Evolutionary conservation across 805 yeast genomes (phyloP).

Genomic region (Nakazawaea laoshanensis): DNA sequence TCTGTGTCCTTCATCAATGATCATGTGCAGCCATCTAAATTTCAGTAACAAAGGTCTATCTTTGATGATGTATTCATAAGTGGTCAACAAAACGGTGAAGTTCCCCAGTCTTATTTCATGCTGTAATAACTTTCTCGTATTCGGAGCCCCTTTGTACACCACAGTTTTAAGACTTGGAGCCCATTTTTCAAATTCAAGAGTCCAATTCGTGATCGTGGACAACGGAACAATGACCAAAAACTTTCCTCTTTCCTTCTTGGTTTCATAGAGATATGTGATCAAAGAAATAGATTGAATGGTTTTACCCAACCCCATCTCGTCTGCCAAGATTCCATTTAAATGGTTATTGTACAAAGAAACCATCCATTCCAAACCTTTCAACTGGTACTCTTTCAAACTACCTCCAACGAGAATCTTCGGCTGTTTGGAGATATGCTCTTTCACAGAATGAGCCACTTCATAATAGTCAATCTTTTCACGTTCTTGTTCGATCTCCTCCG

Average conservation of each 20-base stretch:
- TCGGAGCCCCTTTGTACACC: constrained; percentile 72
- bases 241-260: constrained; percentile 57
- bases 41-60: constrained; percentile 65
- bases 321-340: constrained; percentile 57
- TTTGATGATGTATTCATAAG: constrained; percentile 74
- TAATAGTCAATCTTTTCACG: constrained; percentile 69
- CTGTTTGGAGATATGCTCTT: constrained; percentile 59
- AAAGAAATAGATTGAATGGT: constrained; percentile 74
- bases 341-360: constrained; percentile 53
- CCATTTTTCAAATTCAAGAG: constrained; percentile 80
- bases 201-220: constrained; percentile 82
- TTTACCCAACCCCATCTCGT: constrained; percentile 64
- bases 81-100: constrained; percentile 70
- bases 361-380: constrained; percentile 62
- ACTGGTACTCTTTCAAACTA: constrained; percentile 66
- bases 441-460: constrained; percentile 70
- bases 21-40: constrained; percentile 78
- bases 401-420: constrained; percentile 73
- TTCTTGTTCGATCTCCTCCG: constrained; percentile 37
- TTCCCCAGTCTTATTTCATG: constrained; percentile 57
- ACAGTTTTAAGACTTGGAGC: constrained; percentile 71
- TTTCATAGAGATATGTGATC: constrained; percentile 61
- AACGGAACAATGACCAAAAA: constrained; percentile 77
- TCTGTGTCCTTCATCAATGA: constrained; percentile 86
- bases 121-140: constrained; percentile 59